These are phyloP conservation scores for Tulasnella sp. DNA, from an alignment of 768 basidiomycete species.

Conservation along the genomic window DNA sequence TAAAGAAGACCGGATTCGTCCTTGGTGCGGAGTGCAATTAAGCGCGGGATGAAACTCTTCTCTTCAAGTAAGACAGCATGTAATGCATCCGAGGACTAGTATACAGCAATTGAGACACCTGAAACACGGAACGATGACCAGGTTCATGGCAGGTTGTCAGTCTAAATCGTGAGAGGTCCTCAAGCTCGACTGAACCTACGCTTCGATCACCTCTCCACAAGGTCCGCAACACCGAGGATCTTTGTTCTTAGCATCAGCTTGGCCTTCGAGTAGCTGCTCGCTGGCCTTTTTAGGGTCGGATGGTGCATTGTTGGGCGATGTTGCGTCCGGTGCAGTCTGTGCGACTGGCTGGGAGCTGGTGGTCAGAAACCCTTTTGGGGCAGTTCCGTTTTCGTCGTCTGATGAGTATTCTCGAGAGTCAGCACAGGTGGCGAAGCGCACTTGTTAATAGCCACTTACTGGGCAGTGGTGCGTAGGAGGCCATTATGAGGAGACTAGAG, in stretches of 20 bases:
- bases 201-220: not conserved
- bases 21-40: not conserved
- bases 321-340: not conserved
- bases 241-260: not conserved
- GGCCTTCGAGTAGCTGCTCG: not conserved
- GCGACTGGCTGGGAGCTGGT: not conserved
- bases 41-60: not conserved
- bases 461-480: not conserved
- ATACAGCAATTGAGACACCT: not conserved
- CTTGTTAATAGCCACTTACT: not conserved
- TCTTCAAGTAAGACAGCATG: not conserved
- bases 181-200: not conserved
- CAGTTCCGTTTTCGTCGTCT: not conserved
- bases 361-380: not conserved
- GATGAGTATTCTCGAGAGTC: not conserved
- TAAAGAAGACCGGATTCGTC: too few species aligned
- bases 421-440: not conserved
- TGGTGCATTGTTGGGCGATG: not conserved
- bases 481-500: not conserved
- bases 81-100: not conserved
- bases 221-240: not conserved
- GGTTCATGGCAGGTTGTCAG: not conserved
- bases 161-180: not conserved
- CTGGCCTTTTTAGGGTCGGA: not conserved
- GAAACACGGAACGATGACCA: not conserved